These are phyloP conservation scores for Globisporangium barbulae DNA, from an alignment of 352 stramenopile species.

Conservation along the genomic window DNA sequence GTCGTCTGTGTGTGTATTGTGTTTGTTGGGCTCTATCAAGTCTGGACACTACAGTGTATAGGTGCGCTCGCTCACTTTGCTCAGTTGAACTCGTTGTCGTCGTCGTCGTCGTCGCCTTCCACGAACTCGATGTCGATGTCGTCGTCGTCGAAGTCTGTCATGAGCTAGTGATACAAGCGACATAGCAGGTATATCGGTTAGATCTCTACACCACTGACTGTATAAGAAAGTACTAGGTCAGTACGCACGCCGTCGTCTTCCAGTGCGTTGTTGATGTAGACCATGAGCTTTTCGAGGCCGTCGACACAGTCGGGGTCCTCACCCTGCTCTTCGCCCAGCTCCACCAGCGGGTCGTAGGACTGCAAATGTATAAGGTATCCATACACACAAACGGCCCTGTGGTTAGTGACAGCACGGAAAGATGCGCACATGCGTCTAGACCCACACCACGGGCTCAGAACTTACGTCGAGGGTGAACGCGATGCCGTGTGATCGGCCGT, in stretches of 20 bases:
- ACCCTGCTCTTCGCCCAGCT: conserved; percentile 43
- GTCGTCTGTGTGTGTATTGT: background rate
- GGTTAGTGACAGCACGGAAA: background rate
- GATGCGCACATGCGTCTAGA: background rate
- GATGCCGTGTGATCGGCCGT: conserved; percentile 43
- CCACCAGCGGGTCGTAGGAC: conserved; percentile 65
- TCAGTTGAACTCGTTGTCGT: conserved; percentile 23
- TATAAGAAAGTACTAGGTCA: background rate
- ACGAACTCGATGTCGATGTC: conserved; percentile 23
- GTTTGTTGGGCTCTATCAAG: background rate
- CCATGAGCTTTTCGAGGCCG: conserved; percentile 49
- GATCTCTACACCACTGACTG: background rate
- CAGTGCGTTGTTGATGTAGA: conserved; percentile 54
- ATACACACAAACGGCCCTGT: background rate
- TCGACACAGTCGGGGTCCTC: conserved; percentile 45
- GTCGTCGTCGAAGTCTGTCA: conserved; percentile 32
- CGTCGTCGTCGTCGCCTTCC: conserved; percentile 28
- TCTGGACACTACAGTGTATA: background rate
- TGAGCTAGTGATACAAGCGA: conserved; percentile 11
- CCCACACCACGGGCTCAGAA: background rate
- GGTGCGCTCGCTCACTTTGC: background rate
- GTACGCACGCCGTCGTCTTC: conserved; percentile 43
- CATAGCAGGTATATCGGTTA: background rate
- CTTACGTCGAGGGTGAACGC: conserved; percentile 50
- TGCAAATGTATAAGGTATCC: conserved; percentile 17